Percentiles rank a stretch among this genome's conserved stretches.
phyloP scores from a whole-genome alignment of 805 yeast genomes.

The Kurtzmaniella cleridarum region DNA sequence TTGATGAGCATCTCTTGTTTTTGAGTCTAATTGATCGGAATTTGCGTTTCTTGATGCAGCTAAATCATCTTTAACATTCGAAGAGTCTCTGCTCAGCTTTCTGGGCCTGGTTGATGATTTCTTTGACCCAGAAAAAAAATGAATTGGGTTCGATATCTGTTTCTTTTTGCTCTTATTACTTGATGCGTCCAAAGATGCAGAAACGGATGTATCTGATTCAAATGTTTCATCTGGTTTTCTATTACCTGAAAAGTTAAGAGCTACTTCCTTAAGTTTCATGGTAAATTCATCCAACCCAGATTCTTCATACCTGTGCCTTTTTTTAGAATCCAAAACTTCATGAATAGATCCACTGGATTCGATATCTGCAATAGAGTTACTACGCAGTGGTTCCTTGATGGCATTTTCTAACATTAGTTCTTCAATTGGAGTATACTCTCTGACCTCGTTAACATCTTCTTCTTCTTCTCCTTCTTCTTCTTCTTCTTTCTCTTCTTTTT shows the following conservation, averaged over 20 bases:
- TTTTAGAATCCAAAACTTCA: neutral
- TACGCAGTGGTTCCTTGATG: slow-evolving; percentile 4
- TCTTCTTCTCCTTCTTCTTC: neutral
- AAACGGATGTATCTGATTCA: neutral
- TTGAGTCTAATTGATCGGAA: too few relatives aligned
- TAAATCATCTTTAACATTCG: too few relatives aligned
- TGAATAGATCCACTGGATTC: slow-evolving; percentile 1
- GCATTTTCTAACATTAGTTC: neutral
- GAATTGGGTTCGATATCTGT: too few relatives aligned
- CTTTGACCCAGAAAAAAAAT: too few relatives aligned
- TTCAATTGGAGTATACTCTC: neutral
- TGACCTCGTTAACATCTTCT: neutral
- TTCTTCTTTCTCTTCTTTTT: neutral
- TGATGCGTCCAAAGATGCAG: too few relatives aligned
- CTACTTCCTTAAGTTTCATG: slow-evolving; percentile 3
- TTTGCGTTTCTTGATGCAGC: too few relatives aligned
- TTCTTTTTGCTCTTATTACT: too few relatives aligned
- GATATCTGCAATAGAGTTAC: neutral
- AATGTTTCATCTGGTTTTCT: slow-evolving; percentile 1
- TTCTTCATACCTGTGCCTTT: neutral
- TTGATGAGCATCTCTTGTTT: too few relatives aligned
- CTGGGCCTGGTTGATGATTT: too few relatives aligned
- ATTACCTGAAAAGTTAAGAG: neutral
- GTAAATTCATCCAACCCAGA: slow-evolving; percentile 3
- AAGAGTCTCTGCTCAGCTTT: too few relatives aligned